Evolutionary conservation across 495 filamentous ascomycete genomes (phyloP).

Genomic region (Talaromyces adpressus): DNA sequence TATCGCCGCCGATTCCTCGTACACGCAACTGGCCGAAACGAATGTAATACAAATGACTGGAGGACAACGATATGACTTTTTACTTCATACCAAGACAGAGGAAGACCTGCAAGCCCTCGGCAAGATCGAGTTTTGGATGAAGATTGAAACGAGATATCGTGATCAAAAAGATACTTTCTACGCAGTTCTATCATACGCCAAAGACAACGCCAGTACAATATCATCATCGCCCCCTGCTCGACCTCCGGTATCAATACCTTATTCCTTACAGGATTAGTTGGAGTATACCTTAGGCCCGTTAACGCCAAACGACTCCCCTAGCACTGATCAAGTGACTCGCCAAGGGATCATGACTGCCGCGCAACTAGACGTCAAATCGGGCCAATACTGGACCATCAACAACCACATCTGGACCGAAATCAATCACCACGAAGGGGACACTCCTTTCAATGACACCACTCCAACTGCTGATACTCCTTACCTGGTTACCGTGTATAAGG

Average conservation of each 20-base stretch:
- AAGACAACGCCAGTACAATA: constrained; percentile 13
- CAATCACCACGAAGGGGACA: constrained; percentile 12
- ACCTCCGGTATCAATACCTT: too few species aligned
- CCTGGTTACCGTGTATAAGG: constrained; percentile 48
- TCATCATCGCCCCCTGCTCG: constrained; percentile 16
- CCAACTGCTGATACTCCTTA: constrained; percentile 30
- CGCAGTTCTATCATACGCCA: constrained; percentile 44
- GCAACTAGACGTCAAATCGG: constrained; percentile 34
- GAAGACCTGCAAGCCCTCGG: constrained; percentile 15
- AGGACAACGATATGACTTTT: constrained; percentile 50
- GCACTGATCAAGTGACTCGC: constrained; percentile 45
- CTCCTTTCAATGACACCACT: background rate
- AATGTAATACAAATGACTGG: constrained; percentile 44
- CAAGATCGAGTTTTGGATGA: constrained; percentile 43
- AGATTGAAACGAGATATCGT: constrained; percentile 45
- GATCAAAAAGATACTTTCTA: constrained; percentile 37
- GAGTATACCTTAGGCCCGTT: constrained; percentile 48
- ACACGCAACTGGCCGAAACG: constrained; percentile 41
- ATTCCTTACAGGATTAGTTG: constrained; percentile 32
- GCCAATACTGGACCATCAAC: constrained; percentile 36
- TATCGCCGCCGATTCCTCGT: constrained; percentile 50
- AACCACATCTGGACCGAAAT: constrained; percentile 43
- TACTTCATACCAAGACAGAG: constrained; percentile 38
- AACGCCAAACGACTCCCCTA: constrained; percentile 32
- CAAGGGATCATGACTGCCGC: constrained; percentile 37